A percentile compares a stretch with the other conserved stretches of the same genome.
Conservation (phyloP, 495 filamentous ascomycete genomes). For the Umbilicaria muhlenbergii region DNA sequence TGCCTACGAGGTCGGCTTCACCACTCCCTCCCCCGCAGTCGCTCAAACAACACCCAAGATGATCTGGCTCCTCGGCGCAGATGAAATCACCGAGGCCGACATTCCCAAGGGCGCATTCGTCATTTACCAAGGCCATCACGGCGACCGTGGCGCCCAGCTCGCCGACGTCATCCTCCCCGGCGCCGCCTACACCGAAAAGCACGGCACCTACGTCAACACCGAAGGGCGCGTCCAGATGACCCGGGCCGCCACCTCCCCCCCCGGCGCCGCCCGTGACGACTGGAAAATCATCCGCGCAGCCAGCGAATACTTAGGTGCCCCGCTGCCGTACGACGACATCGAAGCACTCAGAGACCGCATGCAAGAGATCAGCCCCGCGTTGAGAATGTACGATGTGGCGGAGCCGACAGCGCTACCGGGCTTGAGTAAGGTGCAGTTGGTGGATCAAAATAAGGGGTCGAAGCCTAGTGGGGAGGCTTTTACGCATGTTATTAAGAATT, state of each 20-base stretch:
- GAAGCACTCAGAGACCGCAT: slow-evolving; percentile 77
- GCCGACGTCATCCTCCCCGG: slow-evolving; percentile 90
- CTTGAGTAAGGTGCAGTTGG: slow-evolving; percentile 78
- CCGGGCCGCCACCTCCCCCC: slow-evolving; percentile 67
- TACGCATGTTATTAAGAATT: slow-evolving; percentile 77
- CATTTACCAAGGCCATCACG: slow-evolving; percentile 95
- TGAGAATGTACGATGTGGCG: slow-evolving; percentile 79
- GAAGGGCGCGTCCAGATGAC: slow-evolving; percentile 91
- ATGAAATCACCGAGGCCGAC: slow-evolving; percentile 66
- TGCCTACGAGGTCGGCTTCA: slow-evolving; percentile 92
- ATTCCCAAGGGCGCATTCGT: slow-evolving; percentile 92
- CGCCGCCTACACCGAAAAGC: slow-evolving; percentile 92
- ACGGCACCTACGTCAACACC: slow-evolving; percentile 93
- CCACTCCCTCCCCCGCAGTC: slow-evolving; percentile 59
- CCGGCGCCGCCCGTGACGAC: slow-evolving; percentile 82
- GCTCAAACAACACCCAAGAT: slow-evolving; percentile 79
- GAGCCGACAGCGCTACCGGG: slow-evolving; percentile 56
- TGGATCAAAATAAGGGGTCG: slow-evolving; percentile 85
- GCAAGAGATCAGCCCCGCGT: slow-evolving; percentile 81
- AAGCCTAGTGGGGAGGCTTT: slow-evolving; percentile 51
- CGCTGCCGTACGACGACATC: slow-evolving; percentile 86
- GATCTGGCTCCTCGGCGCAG: slow-evolving; percentile 90
- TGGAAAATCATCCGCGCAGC: slow-evolving; percentile 95
- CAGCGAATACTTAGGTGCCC: slow-evolving; percentile 76
- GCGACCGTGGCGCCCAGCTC: slow-evolving; percentile 80